Evolutionary conservation across 768 basidiomycete species (phyloP).

Genomic region (Psilocybe azurescens): DNA sequence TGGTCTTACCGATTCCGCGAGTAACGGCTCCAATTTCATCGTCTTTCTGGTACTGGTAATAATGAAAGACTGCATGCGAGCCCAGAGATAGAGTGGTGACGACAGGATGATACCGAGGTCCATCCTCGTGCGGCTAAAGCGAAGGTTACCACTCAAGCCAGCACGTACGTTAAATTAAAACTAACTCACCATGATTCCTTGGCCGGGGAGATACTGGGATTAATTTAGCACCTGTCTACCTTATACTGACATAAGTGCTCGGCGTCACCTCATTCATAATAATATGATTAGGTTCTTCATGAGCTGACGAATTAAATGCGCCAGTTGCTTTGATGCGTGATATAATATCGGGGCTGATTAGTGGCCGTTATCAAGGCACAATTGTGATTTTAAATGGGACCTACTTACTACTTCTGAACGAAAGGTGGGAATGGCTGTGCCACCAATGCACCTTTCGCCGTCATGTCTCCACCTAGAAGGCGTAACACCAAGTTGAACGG

Average conservation of each 20-base stretch:
- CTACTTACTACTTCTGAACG: constrained; percentile 65
- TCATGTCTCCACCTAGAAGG: constrained; percentile 73
- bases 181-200: constrained; percentile 86
- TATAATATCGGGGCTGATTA: constrained; percentile 77
- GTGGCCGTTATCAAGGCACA: not conserved
- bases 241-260: not conserved
- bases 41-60: constrained; percentile 64
- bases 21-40: constrained; percentile 27
- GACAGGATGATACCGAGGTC: constrained; percentile 84
- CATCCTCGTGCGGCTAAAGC: constrained; percentile 89
- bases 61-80: constrained; percentile 83
- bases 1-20: constrained; percentile 48
- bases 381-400: constrained; percentile 8
- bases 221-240: constrained; percentile 1
- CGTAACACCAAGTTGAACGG: constrained; percentile 1
- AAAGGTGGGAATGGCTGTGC: constrained; percentile 74
- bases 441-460: constrained; percentile 70
- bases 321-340: constrained; percentile 68
- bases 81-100: constrained; percentile 92
- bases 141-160: constrained; percentile 11
- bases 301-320: constrained; percentile 65
- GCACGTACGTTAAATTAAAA: not conserved
- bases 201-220: constrained; percentile 78
- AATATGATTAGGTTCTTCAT: constrained; percentile 83
- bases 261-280: constrained; percentile 82